phyloP scores from a whole-genome alignment of 2,329 filamentous ascomycete species.

The Didymella keratinophila region DNA sequence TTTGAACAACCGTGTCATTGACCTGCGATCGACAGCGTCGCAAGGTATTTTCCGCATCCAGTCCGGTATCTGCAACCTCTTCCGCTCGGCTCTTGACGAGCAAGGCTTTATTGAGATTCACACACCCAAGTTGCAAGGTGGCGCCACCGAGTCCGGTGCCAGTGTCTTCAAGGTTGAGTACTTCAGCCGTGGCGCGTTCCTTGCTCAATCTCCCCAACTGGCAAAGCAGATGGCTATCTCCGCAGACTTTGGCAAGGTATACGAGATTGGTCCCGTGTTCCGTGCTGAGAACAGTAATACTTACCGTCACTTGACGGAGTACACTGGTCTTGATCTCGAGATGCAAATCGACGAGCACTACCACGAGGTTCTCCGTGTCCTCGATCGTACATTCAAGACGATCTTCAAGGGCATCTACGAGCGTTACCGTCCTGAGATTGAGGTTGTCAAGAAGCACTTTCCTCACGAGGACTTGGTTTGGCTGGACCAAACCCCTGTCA shows the following conservation, averaged over 20 bases:
- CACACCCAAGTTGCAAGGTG: slow-evolving; percentile 88
- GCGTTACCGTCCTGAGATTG: slow-evolving; percentile 74
- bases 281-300: slow-evolving; percentile 96
- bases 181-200: slow-evolving; percentile 84
- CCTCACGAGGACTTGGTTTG: slow-evolving; percentile 87
- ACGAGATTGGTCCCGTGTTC: slow-evolving; percentile 90
- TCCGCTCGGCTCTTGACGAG: slow-evolving; percentile 77
- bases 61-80: slow-evolving; percentile 79
- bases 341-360: slow-evolving; percentile 92
- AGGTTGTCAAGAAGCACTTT: slow-evolving; percentile 81
- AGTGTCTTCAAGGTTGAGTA: slow-evolving; percentile 93
- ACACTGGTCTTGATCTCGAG: slow-evolving; percentile 90
- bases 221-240: slow-evolving; percentile 94
- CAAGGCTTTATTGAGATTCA: slow-evolving; percentile 91
- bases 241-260: slow-evolving; percentile 87
- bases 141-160: slow-evolving; percentile 88
- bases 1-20: slow-evolving; percentile 79
- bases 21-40: slow-evolving; percentile 83
- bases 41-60: slow-evolving; percentile 90
- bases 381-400: slow-evolving; percentile 82
- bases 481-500: slow-evolving; percentile 82
- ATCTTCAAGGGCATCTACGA: slow-evolving; percentile 78
- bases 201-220: slow-evolving; percentile 90
- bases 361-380: slow-evolving; percentile 80
- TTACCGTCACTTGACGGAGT: slow-evolving; percentile 91